Evolutionary conservation across 2,329 filamentous ascomycete genomes (phyloP), one percentile per base, ranked within the genome.

Genomic region (Fusarium illudens): DNA sequence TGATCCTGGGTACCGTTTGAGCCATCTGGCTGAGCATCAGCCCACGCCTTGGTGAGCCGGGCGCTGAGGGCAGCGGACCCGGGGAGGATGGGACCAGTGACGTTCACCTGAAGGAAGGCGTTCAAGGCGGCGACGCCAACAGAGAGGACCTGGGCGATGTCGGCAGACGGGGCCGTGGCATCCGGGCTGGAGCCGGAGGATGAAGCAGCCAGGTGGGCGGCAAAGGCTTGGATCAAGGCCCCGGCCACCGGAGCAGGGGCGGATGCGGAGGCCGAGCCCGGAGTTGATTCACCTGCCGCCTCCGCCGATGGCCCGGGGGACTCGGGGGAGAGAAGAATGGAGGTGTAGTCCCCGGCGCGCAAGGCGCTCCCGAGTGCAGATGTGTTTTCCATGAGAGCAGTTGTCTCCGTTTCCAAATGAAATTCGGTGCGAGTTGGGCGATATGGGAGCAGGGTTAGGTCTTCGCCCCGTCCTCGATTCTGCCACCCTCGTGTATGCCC

Each of bases 51-150:
- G n/a, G 80, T 71, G 56, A 86, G 81, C 4, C 78, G 69, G 2
- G 66, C 62, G 30, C 80, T 76, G n/a, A 84, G 58, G 3, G 71
- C 54, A 30, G 62, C 39, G 39, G 70, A 53, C 36, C 71, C 65
- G 0, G 78, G 71, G n/a, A 97, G 82, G 0, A 93, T 90, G 1
- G 94, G 94, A 0, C 94, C 94, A 4, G 94, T 97, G 56, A 96
- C 92, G 75, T 93, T 97, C 1, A 89, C 89, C 77, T 97, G 94
- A 15, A 97, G 79, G 76, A 97, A 97, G 11, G 90, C 87, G 74
- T 93, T 86, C 11, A 97, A 84, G 2, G 79, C 75, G 37, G 79
- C 79, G 8, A 79, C 54, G 6, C 74, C 78, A 25, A 80, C 71
- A 13, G 73, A 65, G 1, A 79, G 65, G 11, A 70, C 60, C 17